Percentiles rank a stretch among this genome's conserved stretches.
These are phyloP conservation scores for Auricularia sp. DNA, from an alignment of 768 basidiomycete genomes.

Conservation along the genomic window DNA sequence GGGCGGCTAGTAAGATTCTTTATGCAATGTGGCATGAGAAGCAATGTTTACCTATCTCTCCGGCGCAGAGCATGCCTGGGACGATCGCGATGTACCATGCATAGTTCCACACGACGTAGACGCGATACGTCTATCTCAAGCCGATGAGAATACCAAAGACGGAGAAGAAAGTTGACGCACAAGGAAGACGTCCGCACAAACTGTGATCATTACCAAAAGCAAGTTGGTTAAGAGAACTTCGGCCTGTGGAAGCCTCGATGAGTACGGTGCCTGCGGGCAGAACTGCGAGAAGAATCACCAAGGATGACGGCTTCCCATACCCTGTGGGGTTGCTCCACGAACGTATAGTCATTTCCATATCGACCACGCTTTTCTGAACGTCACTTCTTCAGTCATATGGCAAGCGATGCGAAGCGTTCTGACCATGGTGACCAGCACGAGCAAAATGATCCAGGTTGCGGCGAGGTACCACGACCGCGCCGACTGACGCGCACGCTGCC, in stretches of 20 bases:
- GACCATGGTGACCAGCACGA: background rate
- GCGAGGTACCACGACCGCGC: background rate
- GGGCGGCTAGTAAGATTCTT: too few species aligned
- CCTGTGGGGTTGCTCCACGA: background rate
- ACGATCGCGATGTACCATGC: conserved; percentile 21
- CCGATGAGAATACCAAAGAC: background rate
- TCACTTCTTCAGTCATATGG: too few species aligned
- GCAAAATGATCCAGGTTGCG: background rate
- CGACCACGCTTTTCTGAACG: background rate
- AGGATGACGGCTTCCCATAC: background rate
- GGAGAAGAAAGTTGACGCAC: background rate
- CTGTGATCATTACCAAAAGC: background rate
- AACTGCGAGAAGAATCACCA: background rate
- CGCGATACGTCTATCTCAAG: conserved; percentile 20
- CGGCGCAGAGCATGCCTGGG: conserved; percentile 21
- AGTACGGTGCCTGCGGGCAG: background rate
- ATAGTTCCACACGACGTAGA: conserved; percentile 25
- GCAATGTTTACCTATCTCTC: conserved; percentile 18
- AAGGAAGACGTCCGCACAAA: background rate
- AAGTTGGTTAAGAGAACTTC: background rate
- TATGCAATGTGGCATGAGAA: too few species aligned
- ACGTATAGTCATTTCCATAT: background rate
- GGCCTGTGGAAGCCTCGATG: background rate
- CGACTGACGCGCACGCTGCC: background rate
- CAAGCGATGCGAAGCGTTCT: background rate